Base-by-base conservation (phyloP, 495 filamentous ascomycete genomes). In the Trichoderma reesei region DNA sequence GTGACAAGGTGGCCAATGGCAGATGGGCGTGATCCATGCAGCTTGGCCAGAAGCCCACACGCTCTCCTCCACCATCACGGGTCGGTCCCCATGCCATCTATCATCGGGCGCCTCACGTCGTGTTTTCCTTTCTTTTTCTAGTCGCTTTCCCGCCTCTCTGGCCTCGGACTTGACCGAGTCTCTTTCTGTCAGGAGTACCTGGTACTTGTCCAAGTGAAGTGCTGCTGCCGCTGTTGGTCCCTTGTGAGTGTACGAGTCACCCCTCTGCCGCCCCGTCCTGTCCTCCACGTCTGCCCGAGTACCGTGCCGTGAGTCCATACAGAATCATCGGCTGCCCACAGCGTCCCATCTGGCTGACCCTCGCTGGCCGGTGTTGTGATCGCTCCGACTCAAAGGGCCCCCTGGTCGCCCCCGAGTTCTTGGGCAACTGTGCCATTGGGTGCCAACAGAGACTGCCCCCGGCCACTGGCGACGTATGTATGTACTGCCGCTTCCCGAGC, bases 361-460 rank as follows among this genome's bases (percentile, higher is more conserved):
- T 46, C 42, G 42, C 42, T 46, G 6, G 42, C 42, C 7, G 42
- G 5, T 46, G 42, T 34, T 56, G 51, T 56, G 51, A 56, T 56
- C 51, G 51, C 51, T 56, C 26, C 26, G 8, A 56, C 20, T 13
- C 1, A 20, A 20, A 56, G 16, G n/a, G n/a, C n/a, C 20, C 51
- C 51, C 51, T 56, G 51, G 51, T 56, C 51, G 31, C 51, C 51
- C 16, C 51, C 51, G 51, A 56, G 51, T 56, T 56, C 20, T 26
- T 56, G 51, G 51, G 51, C 51, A 56, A 56, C 20, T 56, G 51
- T 56, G 31, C 51, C 51, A 56, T 56, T 56, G 51, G 51, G 51
- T 34, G 51, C 51, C 51, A 31, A 56, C 18, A 5, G 33, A 9
- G 51, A 34, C 9, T 11, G 5, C 51, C 51, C 51, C 51, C 26